These are phyloP conservation scores for Russula abietina DNA, from an alignment of 768 basidiomycete species.

Conservation along the genomic window DNA sequence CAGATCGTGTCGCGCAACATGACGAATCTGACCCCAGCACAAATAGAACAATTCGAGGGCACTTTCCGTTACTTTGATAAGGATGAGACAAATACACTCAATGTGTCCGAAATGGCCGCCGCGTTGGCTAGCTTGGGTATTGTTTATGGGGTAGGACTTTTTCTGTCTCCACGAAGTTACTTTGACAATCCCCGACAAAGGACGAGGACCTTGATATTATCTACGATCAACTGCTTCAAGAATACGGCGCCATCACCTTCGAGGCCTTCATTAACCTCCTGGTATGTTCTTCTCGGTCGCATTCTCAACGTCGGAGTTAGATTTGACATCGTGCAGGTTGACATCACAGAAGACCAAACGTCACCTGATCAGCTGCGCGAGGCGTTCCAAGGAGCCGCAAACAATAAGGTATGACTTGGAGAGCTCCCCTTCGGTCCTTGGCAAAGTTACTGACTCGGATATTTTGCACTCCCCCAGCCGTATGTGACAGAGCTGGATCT, in stretches of 20 bases:
- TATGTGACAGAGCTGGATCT: constrained; percentile 93
- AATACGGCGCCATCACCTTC: constrained; percentile 85
- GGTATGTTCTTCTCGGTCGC: constrained; percentile 40
- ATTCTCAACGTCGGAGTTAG: not conserved
- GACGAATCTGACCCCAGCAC: constrained; percentile 92
- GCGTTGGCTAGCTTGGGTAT: constrained; percentile 93
- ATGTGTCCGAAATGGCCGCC: constrained; percentile 80
- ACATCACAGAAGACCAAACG: constrained; percentile 93
- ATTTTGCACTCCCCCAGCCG: constrained; percentile 44
- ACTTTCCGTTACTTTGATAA: constrained; percentile 98
- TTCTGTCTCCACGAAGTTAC: not conserved
- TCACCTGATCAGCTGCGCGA: constrained; percentile 88
- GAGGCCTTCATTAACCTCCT: constrained; percentile 93
- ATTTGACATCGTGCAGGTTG: constrained; percentile 51
- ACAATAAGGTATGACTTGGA: constrained; percentile 62
- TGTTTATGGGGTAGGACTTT: constrained; percentile 65
- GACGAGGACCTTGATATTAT: constrained; percentile 86
- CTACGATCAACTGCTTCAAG: constrained; percentile 68
- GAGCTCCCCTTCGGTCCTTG: not conserved
- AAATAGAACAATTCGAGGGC: constrained; percentile 92
- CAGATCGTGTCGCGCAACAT: constrained; percentile 92
- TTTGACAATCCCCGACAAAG: constrained; percentile 32
- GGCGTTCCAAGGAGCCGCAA: constrained; percentile 87
- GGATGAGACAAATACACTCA: constrained; percentile 86
- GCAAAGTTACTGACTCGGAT: not conserved